These are phyloP conservation scores for Naganishia antarctica DNA, from an alignment of 768 basidiomycete species.

Conservation along the genomic window DNA sequence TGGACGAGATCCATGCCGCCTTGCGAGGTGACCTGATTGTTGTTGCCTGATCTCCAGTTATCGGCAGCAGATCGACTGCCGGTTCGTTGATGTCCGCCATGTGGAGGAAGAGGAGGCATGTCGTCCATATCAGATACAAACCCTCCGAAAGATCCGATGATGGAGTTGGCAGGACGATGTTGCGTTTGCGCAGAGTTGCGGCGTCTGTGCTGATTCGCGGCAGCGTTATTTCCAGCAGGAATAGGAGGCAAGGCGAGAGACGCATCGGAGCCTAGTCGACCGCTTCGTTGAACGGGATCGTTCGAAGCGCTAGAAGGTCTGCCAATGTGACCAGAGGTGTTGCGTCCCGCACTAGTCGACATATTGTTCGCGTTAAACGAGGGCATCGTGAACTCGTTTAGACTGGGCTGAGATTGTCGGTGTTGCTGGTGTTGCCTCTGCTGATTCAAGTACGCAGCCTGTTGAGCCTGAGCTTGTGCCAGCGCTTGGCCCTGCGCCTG, in stretches of 20 bases:
- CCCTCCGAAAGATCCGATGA: constrained; percentile 35
- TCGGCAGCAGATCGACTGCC: constrained; percentile 37
- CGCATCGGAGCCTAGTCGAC: constrained; percentile 14
- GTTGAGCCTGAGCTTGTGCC: constrained; percentile 19
- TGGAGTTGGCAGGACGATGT: constrained; percentile 29
- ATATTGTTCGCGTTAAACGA: constrained; percentile 6
- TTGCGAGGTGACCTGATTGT: constrained; percentile 13
- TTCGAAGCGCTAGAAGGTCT: constrained; percentile 15
- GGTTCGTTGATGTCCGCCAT: constrained; percentile 40
- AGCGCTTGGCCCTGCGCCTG: constrained; percentile 23
- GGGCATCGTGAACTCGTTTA: constrained; percentile 24
- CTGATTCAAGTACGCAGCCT: constrained; percentile 6
- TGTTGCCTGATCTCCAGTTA: constrained; percentile 22
- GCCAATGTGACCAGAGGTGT: background rate
- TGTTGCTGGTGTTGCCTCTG: constrained; percentile 17
- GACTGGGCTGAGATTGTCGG: constrained; percentile 5
- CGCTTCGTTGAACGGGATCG: background rate
- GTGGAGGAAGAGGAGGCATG: constrained; percentile 30
- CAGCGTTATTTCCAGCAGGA: constrained; percentile 11
- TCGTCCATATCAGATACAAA: constrained; percentile 40
- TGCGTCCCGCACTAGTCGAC: background rate
- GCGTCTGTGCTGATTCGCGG: constrained; percentile 36
- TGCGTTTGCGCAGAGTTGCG: constrained; percentile 32
- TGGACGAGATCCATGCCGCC: constrained; percentile 72
- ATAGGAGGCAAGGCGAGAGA: constrained; percentile 3